These are phyloP conservation scores for Barnettozyma sucrosica DNA, from an alignment of 805 yeast species.

Conservation along the genomic window DNA sequence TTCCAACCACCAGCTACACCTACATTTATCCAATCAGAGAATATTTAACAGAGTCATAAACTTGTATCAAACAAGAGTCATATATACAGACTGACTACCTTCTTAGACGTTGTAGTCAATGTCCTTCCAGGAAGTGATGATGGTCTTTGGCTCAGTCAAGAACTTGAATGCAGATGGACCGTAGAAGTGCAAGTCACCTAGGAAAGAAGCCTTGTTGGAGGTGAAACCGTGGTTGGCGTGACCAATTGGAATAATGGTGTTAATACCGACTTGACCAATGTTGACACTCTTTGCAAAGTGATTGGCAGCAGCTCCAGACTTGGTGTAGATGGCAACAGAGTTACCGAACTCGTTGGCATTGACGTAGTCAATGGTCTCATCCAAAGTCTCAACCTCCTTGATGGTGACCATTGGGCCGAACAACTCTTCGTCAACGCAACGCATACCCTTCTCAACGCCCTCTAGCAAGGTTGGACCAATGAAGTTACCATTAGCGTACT, in stretches of 20 bases:
- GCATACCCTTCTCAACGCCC: slow-evolving; percentile 60
- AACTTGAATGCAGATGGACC: slow-evolving; percentile 70
- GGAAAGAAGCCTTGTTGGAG: slow-evolving; percentile 70
- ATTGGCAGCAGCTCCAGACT: slow-evolving; percentile 63
- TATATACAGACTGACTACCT: not conserved
- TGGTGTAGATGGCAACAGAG: slow-evolving; percentile 67
- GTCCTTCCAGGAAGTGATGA: slow-evolving; percentile 60
- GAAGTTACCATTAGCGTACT: slow-evolving; percentile 59
- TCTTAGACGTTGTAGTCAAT: slow-evolving; percentile 17
- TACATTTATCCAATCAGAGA: too few relatives aligned
- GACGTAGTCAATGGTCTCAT: slow-evolving; percentile 60
- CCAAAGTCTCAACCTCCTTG: slow-evolving; percentile 55
- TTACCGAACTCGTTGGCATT: slow-evolving; percentile 60
- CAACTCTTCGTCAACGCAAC: slow-evolving; percentile 67
- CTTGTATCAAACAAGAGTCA: not conserved
- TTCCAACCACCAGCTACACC: too few relatives aligned
- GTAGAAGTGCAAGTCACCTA: slow-evolving; percentile 77
- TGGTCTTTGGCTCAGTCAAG: slow-evolving; percentile 73
- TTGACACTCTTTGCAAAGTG: slow-evolving; percentile 60
- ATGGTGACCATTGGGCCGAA: slow-evolving; percentile 72
- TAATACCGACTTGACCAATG: slow-evolving; percentile 73
- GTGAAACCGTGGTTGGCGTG: slow-evolving; percentile 80
- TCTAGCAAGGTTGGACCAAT: slow-evolving; percentile 65
- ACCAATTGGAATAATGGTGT: slow-evolving; percentile 77
- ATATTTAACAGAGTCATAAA: not conserved